These are phyloP conservation scores for Ilyonectria robusta DNA, from an alignment of 2,329 filamentous ascomycete species.

Conservation along the genomic window DNA sequence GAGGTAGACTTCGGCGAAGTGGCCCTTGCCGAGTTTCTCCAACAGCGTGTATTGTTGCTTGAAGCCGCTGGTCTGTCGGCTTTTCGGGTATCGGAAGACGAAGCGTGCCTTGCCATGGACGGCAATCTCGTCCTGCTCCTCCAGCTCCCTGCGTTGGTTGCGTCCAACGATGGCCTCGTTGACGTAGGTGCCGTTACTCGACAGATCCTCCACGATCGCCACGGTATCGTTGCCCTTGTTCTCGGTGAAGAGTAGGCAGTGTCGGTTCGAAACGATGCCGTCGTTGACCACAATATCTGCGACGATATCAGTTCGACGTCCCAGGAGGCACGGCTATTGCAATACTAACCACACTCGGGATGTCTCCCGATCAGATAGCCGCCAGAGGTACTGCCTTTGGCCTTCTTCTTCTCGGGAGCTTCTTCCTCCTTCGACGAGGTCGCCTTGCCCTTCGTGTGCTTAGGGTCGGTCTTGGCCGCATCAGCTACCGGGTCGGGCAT, in stretches of 20 bases:
- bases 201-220: slow-evolving; percentile 91
- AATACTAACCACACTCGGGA: slow-evolving; percentile 85
- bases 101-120: slow-evolving; percentile 89
- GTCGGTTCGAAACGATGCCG: slow-evolving; percentile 88
- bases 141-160: slow-evolving; percentile 90
- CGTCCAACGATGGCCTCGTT: slow-evolving; percentile 92
- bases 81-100: slow-evolving; percentile 90
- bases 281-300: slow-evolving; percentile 80
- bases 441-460: slow-evolving; percentile 60
- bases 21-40: slow-evolving; percentile 91
- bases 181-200: slow-evolving; percentile 96
- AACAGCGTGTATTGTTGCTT: slow-evolving; percentile 87
- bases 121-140: slow-evolving; percentile 92
- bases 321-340: background rate
- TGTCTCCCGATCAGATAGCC: slow-evolving; percentile 95
- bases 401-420: slow-evolving; percentile 74
- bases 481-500: slow-evolving; percentile 63
- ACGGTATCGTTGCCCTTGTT: slow-evolving; percentile 71
- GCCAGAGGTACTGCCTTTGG: slow-evolving; percentile 75
- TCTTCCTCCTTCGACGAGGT: slow-evolving; percentile 69
- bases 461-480: slow-evolving; percentile 54
- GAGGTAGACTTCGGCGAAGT: slow-evolving; percentile 94
- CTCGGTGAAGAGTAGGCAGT: slow-evolving; percentile 78
- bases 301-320: slow-evolving; percentile 22
- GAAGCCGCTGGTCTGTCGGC: slow-evolving; percentile 82